Evolutionary conservation across 345 rosid species (phyloP), one percentile per base, ranked within the genome.

Genomic region (Gossypium herbaceum): DNA sequence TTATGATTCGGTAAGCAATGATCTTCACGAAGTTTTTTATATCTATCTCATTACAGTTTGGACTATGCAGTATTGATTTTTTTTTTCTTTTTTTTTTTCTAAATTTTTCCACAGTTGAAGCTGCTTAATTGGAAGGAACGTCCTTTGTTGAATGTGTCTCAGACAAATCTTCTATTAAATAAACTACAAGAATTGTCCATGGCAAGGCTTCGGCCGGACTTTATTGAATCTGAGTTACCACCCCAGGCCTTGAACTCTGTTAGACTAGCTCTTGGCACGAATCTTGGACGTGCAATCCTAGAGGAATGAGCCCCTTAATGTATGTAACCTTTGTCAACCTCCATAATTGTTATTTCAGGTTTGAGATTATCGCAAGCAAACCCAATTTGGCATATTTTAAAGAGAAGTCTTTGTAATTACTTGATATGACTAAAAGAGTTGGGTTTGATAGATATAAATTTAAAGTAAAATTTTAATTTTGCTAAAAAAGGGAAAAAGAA

Each of bases 271-370:
- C 90, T 95, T 12, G 99, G 91, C 20, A 84, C 85, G 64, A 95
- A 89, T 79, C 93, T 93, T 7, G 98, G 97, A 29, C 98, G 97
- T 44, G 92, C 97, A 22, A 83, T 88, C 77, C 81, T 90, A 2
- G 89, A 87, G 62, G 99, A 95, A 83, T 88, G 75, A 73, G 43
- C 39, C 63, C 16, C 13, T 12, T 59, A 17, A 12, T 12, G 64
- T 59, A 12, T 59, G 64, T 59, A 59, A 20, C 27, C 29, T 57
- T 57, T 22, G 29, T 22, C 27, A 29, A 57, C 12, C 60, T 56
- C 25, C 10, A 56, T 7, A 56, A 3, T 9, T 56, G 41, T 34
- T 34, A 5, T 19, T 19, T 56, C 39, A 22, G 15, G 17, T 66
- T 7, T 45, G 11, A 43, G 27, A 44, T 66, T 66, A 13, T 43